Evolutionary conservation across 495 filamentous ascomycete species (phyloP).

Genomic region (Corynascus novoguineensis): DNA sequence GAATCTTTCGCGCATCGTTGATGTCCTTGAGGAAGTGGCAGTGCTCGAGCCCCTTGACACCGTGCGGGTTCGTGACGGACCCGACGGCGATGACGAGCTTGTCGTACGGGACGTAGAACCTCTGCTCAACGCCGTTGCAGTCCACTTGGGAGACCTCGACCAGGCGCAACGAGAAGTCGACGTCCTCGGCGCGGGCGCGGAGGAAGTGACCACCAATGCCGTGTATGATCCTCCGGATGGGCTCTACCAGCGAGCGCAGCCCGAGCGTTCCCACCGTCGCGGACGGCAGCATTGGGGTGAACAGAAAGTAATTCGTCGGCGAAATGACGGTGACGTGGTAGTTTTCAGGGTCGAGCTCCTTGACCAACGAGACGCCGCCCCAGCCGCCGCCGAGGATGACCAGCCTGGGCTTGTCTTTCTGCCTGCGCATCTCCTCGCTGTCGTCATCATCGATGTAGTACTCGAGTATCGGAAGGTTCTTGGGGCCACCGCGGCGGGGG

Average conservation of each 20-base stretch:
- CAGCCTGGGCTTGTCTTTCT: slow-evolving; percentile 81
- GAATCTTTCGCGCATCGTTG: slow-evolving; percentile 81
- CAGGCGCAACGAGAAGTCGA: slow-evolving; percentile 86
- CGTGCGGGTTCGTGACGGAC: slow-evolving; percentile 88
- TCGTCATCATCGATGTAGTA: slow-evolving; percentile 84
- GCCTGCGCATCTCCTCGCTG: slow-evolving; percentile 54
- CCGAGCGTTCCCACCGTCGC: slow-evolving; percentile 95
- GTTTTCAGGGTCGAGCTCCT: slow-evolving; percentile 79
- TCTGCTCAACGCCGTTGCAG: slow-evolving; percentile 59
- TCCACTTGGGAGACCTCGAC: slow-evolving; percentile 77
- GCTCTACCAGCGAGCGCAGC: slow-evolving; percentile 84
- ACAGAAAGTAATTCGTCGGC: slow-evolving; percentile 93
- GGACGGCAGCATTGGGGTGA: slow-evolving; percentile 95
- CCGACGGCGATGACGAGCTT: slow-evolving; percentile 96
- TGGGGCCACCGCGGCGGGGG: slow-evolving; percentile 82
- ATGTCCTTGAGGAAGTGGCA: slow-evolving; percentile 94
- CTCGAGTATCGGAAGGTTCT: slow-evolving; percentile 91
- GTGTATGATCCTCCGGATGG: slow-evolving; percentile 75
- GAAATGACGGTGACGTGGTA: slow-evolving; percentile 95
- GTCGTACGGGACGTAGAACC: slow-evolving; percentile 96
- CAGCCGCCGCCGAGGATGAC: slow-evolving; percentile 93
- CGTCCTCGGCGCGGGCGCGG: slow-evolving; percentile 74
- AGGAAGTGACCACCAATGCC: slow-evolving; percentile 82
- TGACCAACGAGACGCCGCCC: slow-evolving; percentile 89
- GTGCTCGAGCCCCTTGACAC: slow-evolving; percentile 90